Base-by-base conservation (phyloP, 1,139 yeast genomes). In the Suhomyces bribrorum region DNA sequence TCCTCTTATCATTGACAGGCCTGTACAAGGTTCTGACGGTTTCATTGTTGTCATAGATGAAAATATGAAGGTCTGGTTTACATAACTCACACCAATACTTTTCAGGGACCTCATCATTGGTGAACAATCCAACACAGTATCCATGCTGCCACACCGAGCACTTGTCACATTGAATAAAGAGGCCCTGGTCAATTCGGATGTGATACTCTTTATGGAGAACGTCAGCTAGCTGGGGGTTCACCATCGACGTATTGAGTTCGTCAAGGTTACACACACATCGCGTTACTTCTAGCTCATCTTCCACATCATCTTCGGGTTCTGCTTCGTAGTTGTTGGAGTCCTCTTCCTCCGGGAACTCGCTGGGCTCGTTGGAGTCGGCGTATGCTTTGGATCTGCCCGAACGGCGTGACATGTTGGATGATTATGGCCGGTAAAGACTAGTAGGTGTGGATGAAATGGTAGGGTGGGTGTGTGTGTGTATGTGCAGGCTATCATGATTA, bases 131-230 rank as follows among this genome's bases (percentile, higher is more conserved):
- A 29, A 92, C 97, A 66, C 98, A 92, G 62, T 74, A 89, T 3
- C 97, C 97, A 59, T 92, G 98, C 62, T 92, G 97, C 98, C 97
- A 92, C 8, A 84, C 96, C 17, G 88, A 81, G 64, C 98, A 92
- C 46, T 77, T 74, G 52, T 92, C 97, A 71, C 98, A 92, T 62
- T 85, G 94, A 50, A 86, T 85, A 61, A 83, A 86, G 37, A 86
- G 74, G 3, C 94, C 94, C 43, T 82, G 81, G 46, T 83, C 83
- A 41, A 84, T 86, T 38, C 83, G 77, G 36, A 86, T 83, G 32
- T 77, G 78, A 47, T 71, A 75, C 41, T 77, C 81, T 14, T 66
- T 58, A 29, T 64, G 72, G 40, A 81, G 76, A 15, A 69, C 45
- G 1, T 45, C 74, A 62, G 34, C 77, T 63, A 58, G 75, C 70